Conservation (phyloP, 805 yeast species). For the Saturnispora quitensis region DNA sequence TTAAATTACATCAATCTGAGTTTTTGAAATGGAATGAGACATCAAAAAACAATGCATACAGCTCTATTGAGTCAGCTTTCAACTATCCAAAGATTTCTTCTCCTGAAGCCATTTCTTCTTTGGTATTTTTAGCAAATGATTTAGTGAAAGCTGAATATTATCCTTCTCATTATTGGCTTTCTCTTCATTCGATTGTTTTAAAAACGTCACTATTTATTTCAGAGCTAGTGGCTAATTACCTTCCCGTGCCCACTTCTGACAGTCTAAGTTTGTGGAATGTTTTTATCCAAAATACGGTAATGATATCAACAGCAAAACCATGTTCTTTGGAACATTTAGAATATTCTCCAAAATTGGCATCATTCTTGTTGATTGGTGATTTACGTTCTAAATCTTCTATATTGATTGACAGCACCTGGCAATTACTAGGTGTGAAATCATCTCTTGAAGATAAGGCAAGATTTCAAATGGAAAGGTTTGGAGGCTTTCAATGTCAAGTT, state of each 20-base stretch:
- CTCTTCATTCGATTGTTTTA: constrained; percentile 48
- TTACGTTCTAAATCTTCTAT: constrained; percentile 50
- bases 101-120: constrained; percentile 13
- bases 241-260: constrained; percentile 43
- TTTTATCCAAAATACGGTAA: constrained; percentile 48
- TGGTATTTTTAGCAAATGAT: constrained; percentile 35
- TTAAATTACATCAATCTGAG: constrained; percentile 4
- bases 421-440: constrained; percentile 56
- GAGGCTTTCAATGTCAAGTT: constrained; percentile 66
- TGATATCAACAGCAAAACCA: constrained; percentile 57
- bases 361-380: constrained; percentile 52
- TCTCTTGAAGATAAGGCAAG: constrained; percentile 43
- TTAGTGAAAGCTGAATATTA: constrained; percentile 41
- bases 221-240: constrained; percentile 31
- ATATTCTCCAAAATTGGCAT: constrained; percentile 64
- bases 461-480: constrained; percentile 52
- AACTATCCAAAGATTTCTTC: constrained; percentile 6
- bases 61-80: constrained; percentile 5
- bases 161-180: constrained; percentile 68
- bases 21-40: neutral
- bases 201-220: constrained; percentile 7
- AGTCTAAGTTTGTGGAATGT: constrained; percentile 47
- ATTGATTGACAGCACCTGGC: constrained; percentile 61
- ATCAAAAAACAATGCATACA: neutral
- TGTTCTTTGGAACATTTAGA: constrained; percentile 62